Percentiles rank a stretch among this genome's conserved stretches.
phyloP scores from a whole-genome alignment of 2,329 filamentous ascomycete genomes.

The Paecilomyces variotii region DNA sequence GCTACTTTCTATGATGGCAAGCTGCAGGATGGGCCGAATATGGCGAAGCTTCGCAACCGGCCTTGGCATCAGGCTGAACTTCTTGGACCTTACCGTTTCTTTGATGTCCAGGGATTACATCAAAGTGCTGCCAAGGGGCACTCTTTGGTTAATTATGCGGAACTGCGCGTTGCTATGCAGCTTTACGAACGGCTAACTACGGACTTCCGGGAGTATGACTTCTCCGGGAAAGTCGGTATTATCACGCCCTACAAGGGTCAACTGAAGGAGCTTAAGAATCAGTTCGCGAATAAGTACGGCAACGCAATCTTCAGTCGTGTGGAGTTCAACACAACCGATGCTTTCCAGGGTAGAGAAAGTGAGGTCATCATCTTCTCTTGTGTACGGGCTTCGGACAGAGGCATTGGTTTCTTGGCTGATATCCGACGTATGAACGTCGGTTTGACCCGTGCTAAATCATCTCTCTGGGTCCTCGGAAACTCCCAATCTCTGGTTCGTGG shows the following conservation, averaged over 20 bases:
- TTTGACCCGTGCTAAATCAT: conserved; percentile 91
- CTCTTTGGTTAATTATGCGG: conserved; percentile 81
- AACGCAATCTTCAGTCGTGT: conserved; percentile 66
- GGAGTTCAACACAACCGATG: conserved; percentile 98
- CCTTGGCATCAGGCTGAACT: conserved; percentile 80
- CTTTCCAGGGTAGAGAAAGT: conserved; percentile 92
- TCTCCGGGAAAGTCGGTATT: conserved; percentile 81
- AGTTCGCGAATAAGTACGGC: conserved; percentile 67
- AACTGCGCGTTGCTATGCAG: conserved; percentile 77
- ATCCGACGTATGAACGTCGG: conserved; percentile 99
- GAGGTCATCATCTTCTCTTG: conserved; percentile 99
- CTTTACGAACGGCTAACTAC: conserved; percentile 71
- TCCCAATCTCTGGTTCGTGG: conserved; percentile 78
- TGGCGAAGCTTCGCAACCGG: conserved; percentile 65
- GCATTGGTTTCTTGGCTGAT: conserved; percentile 96
- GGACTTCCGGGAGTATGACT: conserved; percentile 62
- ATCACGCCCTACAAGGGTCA: conserved; percentile 98
- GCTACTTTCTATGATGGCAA: conserved; percentile 84
- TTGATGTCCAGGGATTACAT: conserved; percentile 87
- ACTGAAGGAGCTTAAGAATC: conserved; percentile 66
- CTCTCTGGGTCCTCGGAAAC: conserved; percentile 92
- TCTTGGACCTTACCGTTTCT: conserved; percentile 91
- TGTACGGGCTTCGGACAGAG: conserved; percentile 82
- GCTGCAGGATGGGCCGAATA: conserved; percentile 75
- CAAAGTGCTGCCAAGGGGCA: conserved; percentile 72